A percentile compares a stretch with the other conserved stretches of the same genome.
phyloP scores from a whole-genome alignment of 495 filamentous ascomycete species.

The Rusavskia elegans region DNA sequence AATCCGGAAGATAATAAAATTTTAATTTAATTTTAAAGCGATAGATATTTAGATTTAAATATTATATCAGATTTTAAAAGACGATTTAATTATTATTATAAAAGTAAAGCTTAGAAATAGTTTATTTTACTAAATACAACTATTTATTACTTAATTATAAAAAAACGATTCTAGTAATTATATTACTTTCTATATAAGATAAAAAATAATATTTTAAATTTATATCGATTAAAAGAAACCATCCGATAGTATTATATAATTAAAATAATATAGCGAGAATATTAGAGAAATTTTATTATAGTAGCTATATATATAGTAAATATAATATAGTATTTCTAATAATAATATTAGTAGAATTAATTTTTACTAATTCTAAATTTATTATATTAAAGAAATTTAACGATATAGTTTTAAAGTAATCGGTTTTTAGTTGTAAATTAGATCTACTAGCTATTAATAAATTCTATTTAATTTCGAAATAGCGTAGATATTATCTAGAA shows the following conservation, averaged over 20 bases:
- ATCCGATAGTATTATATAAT: not conserved
- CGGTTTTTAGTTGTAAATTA: constrained; percentile 1
- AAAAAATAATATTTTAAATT: constrained; percentile 3
- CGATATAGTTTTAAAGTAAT: not conserved
- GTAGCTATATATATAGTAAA: not conserved
- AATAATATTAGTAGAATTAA: constrained; percentile 3
- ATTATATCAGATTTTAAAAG: not conserved
- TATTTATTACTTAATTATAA: constrained; percentile 2
- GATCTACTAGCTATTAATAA: constrained; percentile 1
- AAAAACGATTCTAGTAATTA: not conserved
- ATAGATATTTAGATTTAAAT: constrained; percentile 1
- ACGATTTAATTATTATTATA: constrained; percentile 1
- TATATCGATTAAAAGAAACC: not conserved
- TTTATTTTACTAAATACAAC: not conserved
- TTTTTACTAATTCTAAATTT: constrained; percentile 7
- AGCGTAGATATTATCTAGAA: not conserved
- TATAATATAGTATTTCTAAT: not conserved
- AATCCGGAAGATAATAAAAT: not conserved
- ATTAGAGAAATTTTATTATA: not conserved
- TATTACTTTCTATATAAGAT: no score
- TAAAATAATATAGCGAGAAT: not conserved
- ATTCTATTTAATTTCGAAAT: not conserved
- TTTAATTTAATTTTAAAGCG: not conserved
- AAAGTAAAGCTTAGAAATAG: not conserved
- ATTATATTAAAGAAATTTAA: not conserved